A percentile compares a stretch with the other conserved stretches of the same genome.
Evolutionary conservation across 805 yeast genomes (phyloP).

Genomic region (Zygosaccharomyces lentus): DNA sequence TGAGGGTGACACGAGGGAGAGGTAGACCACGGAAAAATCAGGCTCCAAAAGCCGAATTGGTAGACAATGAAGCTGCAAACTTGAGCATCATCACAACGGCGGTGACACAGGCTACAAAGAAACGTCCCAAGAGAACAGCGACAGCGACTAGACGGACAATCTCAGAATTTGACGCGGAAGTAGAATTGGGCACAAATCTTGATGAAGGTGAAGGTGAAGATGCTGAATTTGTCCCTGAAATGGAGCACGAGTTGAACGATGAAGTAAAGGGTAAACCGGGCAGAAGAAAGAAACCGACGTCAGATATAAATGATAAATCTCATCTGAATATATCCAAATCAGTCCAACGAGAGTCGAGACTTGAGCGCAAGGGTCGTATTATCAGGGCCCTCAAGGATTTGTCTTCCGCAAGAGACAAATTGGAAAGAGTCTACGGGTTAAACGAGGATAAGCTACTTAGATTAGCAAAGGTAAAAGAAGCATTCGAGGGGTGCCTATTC

Average conservation of each 20-base stretch:
- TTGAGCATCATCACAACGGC: slow-evolving; percentile 13
- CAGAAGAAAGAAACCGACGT: slow-evolving; percentile 9
- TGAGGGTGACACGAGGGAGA: slow-evolving; percentile 15
- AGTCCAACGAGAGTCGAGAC: slow-evolving; percentile 14
- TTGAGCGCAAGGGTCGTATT: slow-evolving; percentile 21
- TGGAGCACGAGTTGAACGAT: slow-evolving; percentile 6
- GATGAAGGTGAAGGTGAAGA: slow-evolving; percentile 16
- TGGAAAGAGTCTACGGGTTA: slow-evolving; percentile 46
- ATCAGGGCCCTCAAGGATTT: slow-evolving; percentile 32
- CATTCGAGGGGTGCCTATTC: slow-evolving; percentile 49
- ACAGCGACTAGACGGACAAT: neutral
- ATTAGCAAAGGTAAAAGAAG: slow-evolving; percentile 43
- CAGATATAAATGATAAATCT: neutral
- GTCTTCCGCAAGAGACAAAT: slow-evolving; percentile 41
- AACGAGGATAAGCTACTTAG: slow-evolving; percentile 42
- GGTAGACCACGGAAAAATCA: slow-evolving; percentile 20
- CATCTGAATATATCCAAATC: neutral
- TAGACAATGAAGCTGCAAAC: neutral
- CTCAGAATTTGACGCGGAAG: neutral
- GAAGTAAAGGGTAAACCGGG: slow-evolving; percentile 6
- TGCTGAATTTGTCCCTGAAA: slow-evolving; percentile 15
- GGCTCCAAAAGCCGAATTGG: neutral
- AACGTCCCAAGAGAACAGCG: slow-evolving; percentile 16
- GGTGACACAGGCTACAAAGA: slow-evolving; percentile 8
- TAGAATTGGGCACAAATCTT: neutral